These are phyloP conservation scores for Monosporozyma aerobia DNA, from an alignment of 805 yeast genomes.

Conservation along the genomic window DNA sequence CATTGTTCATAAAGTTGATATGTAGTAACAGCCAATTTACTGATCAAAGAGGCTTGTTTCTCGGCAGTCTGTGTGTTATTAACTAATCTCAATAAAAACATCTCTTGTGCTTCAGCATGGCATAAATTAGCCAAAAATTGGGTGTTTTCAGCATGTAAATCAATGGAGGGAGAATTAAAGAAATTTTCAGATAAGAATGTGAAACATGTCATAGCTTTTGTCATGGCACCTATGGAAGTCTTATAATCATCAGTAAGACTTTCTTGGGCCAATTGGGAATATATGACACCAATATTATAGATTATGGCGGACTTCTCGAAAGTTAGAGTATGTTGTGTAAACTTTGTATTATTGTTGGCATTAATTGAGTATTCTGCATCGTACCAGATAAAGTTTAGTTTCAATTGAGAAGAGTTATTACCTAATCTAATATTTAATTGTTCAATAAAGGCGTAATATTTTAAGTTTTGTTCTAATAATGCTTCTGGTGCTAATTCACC, in stretches of 20 bases:
- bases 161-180: constrained; percentile 79
- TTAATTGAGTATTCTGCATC: constrained; percentile 51
- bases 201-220: constrained; percentile 72
- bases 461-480: constrained; percentile 34
- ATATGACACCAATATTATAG: constrained; percentile 64
- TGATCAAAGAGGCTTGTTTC: constrained; percentile 59
- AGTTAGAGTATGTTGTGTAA: constrained; percentile 70
- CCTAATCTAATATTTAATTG: constrained; percentile 72
- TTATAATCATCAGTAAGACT: constrained; percentile 41
- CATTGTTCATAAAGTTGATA: constrained; percentile 47
- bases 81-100: constrained; percentile 55
- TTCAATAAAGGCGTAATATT: constrained; percentile 76
- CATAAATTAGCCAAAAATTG: constrained; percentile 53
- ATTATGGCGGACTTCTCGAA: constrained; percentile 83
- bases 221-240: constrained; percentile 49
- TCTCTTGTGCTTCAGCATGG: constrained; percentile 85
- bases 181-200: constrained; percentile 69
- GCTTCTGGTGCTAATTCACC: constrained; percentile 26
- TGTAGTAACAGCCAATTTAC: constrained; percentile 64
- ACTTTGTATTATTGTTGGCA: constrained; percentile 26
- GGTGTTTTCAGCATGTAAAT: constrained; percentile 60
- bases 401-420: constrained; percentile 43
- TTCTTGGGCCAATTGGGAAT: constrained; percentile 42
- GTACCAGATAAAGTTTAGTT: constrained; percentile 64
- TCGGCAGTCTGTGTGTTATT: constrained; percentile 29